phyloP scores from a whole-genome alignment of 306 rosid species.

The Malus domestica region ASM211411v1 NC_041790.1:10027501-10028000 shows the following conservation, averaged over 20 bases:
- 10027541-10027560: background rate
- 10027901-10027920: conserved; percentile 8
- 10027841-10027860: conserved; percentile 78
- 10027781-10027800: conserved; percentile 97
- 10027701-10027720: conserved; percentile 4
- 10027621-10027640: background rate
- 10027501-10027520: background rate
- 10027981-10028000: conserved; percentile 11
- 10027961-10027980: background rate
- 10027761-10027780: conserved; percentile 69
- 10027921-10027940: background rate
- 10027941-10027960: conserved; percentile 2
- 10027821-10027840: conserved; percentile 79
- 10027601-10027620: background rate
- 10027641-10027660: background rate
- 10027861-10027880: conserved; percentile 97
- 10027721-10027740: conserved; percentile 57
- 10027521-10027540: background rate
- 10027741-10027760: conserved; percentile 96
- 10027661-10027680: background rate
- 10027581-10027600: no score
- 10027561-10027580: background rate
- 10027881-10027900: conserved; percentile 61
- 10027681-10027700: background rate
- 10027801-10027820: conserved; percentile 82